Evolutionary conservation across 148 eudicot genomes (phyloP), one percentile per base, ranked within the genome.

Genomic region (Rhododendron simsii): DNA sequence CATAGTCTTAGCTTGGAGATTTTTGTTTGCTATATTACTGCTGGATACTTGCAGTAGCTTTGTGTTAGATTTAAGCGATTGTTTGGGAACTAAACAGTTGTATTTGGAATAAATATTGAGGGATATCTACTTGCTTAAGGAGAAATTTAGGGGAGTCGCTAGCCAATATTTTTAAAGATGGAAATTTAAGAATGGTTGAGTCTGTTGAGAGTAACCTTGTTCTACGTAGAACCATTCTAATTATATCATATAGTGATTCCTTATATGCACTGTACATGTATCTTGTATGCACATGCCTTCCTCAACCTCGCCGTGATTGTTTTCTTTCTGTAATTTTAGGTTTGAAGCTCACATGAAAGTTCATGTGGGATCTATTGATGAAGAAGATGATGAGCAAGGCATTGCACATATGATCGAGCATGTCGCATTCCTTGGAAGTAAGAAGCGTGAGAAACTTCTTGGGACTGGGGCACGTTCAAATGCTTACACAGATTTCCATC

Each of bases 301-400:
- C 55, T 47, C 59, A 33, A 53, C 53, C 79, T 47, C 26, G n/a
- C 15, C 15, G 55, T 33, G 48, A 65, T 81, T 65, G 77, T 73
- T 59, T 76, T 28, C 4, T 83, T 55, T 82, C 7, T 47, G 51
- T 53, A 50, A 51, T 88, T 83, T 50, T 87, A 98, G 99, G 91
- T 95, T 95, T 92, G 99, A 98, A 94, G 99, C 99, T 78, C 99
- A 98, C 86, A 95, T 98, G 99, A 98, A 98, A 92, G 92, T 98
- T 90, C 99, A 98, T 89, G 99, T 84, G 85, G 98, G 99, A 77
- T 98, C 99, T 80, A 95, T 98, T 84, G 98, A 98, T 83, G 99
- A 98, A 92, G 99, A 98, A 87, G 98, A 94, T 83, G 99, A 98
- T 84, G 99, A 98, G 90, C 99, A 98, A 88, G 99, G 99, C 78